Base-by-base conservation (phyloP, 331 rosid species). In the Telfairia occidentalis region DNA sequence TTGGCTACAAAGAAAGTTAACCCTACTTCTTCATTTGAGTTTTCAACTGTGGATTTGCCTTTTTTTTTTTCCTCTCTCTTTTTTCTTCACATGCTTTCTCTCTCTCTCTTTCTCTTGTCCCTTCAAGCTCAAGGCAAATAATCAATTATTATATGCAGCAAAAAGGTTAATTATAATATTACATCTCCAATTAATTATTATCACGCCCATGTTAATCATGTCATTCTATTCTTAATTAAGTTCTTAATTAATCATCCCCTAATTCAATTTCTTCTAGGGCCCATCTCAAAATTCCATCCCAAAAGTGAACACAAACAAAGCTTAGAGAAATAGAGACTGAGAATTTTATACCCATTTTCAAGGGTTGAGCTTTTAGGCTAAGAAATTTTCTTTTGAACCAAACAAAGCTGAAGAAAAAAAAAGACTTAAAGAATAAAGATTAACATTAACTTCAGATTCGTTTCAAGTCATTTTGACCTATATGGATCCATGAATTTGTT, bases 101-200 rank as follows among this genome's bases (percentile, higher is more conserved):
- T 54, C 73, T 64, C 66, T 58, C 72, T 82, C 80, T 80, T 55
- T 58, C 72, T 82, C 80, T 80, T 55, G 71, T 86, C 85, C 87
- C 89, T 87, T 90, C 75, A 82, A 76, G 15, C 78, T 60, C 79
- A 82, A 90, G 94, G 84, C 85, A 86, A 86, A 81, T 74, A 48
- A 70, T 60, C 71, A 38, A 70, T 10, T 65, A 64, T 55, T 42
- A 61, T 35, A n/a, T 50, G 49, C 0, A 23, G 9, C 64, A 54
- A 40, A 63, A 53, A 28, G 59, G 9, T 32, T n/a, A n/a, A n/a
- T n/a, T 45, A 43, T 43, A 75, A 34, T 57, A 43, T 52, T 38
- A 59, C 23, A 66, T 12, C 24, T 7, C 23, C 71, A 66, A 82
- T 9, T 45, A 55, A 82, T 59, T 81, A 82, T 61, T 77, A 78